Conservation (phyloP, 148 eudicot species). For the Amaranthus cruentus region DNA sequence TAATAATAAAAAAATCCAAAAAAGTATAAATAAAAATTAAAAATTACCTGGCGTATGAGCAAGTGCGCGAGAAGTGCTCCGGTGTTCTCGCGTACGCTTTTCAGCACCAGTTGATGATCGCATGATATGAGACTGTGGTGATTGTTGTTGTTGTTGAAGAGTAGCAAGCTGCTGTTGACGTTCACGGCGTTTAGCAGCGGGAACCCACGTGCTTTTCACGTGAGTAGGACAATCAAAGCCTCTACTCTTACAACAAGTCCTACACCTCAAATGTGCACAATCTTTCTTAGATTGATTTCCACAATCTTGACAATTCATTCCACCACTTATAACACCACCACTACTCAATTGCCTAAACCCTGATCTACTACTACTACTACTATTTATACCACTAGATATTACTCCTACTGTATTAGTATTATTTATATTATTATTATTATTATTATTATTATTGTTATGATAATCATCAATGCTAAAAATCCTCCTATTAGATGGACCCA, state of each 20-base stretch:
- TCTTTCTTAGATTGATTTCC: constrained; percentile 91
- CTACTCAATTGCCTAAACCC: constrained; percentile 11
- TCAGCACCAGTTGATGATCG: constrained; percentile 13
- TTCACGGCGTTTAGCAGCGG: constrained; percentile 77
- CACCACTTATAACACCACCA: constrained; percentile 24
- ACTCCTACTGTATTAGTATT: neutral
- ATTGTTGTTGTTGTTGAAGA: constrained; percentile 23
- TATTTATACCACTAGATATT: neutral
- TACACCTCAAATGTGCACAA: constrained; percentile 63
- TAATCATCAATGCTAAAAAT: constrained; percentile 1
- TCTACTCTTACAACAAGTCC: constrained; percentile 84
- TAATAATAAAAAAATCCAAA: too few species aligned
- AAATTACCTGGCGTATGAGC: constrained; percentile 37
- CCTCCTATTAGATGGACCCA: constrained; percentile 18
- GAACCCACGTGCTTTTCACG: constrained; percentile 94
- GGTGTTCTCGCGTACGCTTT: constrained; percentile 37
- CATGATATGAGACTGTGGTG: constrained; percentile 16
- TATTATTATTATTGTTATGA: neutral
- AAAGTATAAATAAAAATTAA: neutral
- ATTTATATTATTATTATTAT: neutral
- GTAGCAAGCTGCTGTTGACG: constrained; percentile 42
- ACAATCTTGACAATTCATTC: constrained; percentile 75
- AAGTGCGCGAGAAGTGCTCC: constrained; percentile 14
- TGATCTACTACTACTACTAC: constrained; percentile 12
- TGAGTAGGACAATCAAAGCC: constrained; percentile 80